Base-by-base conservation (phyloP, 1,139 yeast genomes). In the Wickerhamomyces sp. region DNA sequence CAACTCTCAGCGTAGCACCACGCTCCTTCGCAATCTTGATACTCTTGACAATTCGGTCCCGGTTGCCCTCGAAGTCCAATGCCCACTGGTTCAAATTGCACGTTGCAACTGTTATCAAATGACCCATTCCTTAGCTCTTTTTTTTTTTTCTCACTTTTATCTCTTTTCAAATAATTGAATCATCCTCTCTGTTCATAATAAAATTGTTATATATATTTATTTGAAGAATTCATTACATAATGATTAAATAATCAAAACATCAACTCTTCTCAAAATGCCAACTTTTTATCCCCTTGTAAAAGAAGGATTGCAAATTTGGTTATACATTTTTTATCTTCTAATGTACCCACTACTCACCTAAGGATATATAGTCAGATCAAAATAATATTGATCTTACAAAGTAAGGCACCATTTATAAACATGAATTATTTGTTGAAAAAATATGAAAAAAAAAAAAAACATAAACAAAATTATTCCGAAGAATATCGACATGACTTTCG, bases 81-180 rank as follows among this genome's bases (percentile, higher is more conserved):
- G 98, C 96, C 99, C 99, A 94, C 74, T 94, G 99, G 64, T 94
- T 94, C 51, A 94, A 73, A 56, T 84, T 75, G 59, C 82, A 76
- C 3, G 82, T 76, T 1, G 82, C 78, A 33, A 77, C 65, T 2
- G 81, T 76, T 37, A 76, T 72, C 15, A 74, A 53, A 36, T 74
- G 78, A 5, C 76, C 74, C 81, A 75, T 74, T 27, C 36, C 16
- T 31, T 8, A 16, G 14, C 9, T 15, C 4, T 19, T 26, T 7
- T 28, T 18, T 21, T 20, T 14, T 14, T 15, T 6, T 15, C 16
- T 20, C 16, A 8, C n/a, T 16, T 16, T 15, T 7, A 14, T 28
- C 31, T 28, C 19, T 12, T 7, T 5, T 2, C 16, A 10, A 32
- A n/a, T 12, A 8, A 21, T n/a, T n/a, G n/a, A n/a, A n/a, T n/a